These are phyloP conservation scores for Epichloe gansuensis DNA, from an alignment of 2,329 filamentous ascomycete species.

Conservation along the genomic window DNA sequence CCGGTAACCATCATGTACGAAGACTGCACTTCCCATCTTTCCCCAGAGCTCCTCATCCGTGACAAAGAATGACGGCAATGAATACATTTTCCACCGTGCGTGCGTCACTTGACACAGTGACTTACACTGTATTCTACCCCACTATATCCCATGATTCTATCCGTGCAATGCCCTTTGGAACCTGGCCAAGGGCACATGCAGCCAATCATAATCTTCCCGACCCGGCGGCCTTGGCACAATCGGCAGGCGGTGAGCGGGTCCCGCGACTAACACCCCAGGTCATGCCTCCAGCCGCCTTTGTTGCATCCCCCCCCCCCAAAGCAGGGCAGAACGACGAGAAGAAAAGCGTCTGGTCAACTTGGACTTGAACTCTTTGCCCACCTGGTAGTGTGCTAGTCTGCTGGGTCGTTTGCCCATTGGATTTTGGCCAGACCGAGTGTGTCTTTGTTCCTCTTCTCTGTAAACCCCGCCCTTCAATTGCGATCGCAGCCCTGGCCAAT, in stretches of 20 bases:
- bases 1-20: too few relatives aligned
- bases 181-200: not conserved
- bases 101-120: not conserved
- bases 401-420: not conserved
- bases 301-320: not conserved
- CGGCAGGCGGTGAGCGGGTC: constrained; percentile 11
- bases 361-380: not conserved
- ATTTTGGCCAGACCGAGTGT: not conserved
- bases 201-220: constrained; percentile 6
- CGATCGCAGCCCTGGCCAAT: not conserved
- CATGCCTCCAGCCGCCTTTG: not conserved
- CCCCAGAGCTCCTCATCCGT: not conserved
- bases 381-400: not conserved
- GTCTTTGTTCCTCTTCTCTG: not conserved
- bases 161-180: not conserved
- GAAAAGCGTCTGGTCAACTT: not conserved
- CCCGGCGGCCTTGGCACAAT: constrained; percentile 4
- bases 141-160: not conserved
- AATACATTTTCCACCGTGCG: not conserved
- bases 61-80: not conserved
- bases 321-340: not conserved
- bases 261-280: constrained; percentile 10
- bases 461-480: not conserved
- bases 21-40: not conserved
- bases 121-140: constrained; percentile 1